Base-by-base conservation (phyloP, 73 alveolate species). In the Uronychia binucleata region DNA sequence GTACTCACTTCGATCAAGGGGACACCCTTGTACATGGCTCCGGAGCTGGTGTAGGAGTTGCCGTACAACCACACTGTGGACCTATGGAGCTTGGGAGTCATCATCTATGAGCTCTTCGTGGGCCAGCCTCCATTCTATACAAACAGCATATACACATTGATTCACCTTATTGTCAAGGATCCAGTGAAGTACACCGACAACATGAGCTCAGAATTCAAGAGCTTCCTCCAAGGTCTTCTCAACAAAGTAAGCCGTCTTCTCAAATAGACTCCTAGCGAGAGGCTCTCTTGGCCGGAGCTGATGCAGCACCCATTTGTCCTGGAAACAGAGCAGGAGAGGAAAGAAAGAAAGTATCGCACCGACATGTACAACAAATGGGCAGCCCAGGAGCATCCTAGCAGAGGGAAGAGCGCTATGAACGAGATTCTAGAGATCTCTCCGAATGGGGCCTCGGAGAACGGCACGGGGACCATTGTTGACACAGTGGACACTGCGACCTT, bases 71-170 rank as follows among this genome's bases (percentile, higher is more conserved):
- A 97, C 84, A 97, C 99, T 32, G 99, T 98, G 26, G 99, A 98
- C 88, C 94, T 98, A 83, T 98, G 99, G 99, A 96, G 99, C n/a
- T 92, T 98, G 59, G 99, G 99, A 0, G 99, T 98, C 14, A 98
- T 98, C 59, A 89, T 98, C 75, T 98, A 98, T 94, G 99, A 98
- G 96, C 94, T 98, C 79, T 98, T 96, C 91, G 99, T 97, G 8
- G 99, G 99, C 11, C 95, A 98, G 92, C 99, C 99, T 33, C 99
- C 99, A 14, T 98, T 98, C 96, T 98, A 98, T 88, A 98, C 99
- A 0, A 98, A 98, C 86, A 91, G 97, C 57, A 95, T 98, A 46
- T 96, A 97, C 83, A 86, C 99, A 26, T 85, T 98, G 93, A 96
- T 98, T 58, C 97, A 97, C 84, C 82, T 98, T 88, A 98, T 98